phyloP scores from a whole-genome alignment of 2,329 filamentous ascomycete species.

The Ophiostoma himal-ulmi region DNA sequence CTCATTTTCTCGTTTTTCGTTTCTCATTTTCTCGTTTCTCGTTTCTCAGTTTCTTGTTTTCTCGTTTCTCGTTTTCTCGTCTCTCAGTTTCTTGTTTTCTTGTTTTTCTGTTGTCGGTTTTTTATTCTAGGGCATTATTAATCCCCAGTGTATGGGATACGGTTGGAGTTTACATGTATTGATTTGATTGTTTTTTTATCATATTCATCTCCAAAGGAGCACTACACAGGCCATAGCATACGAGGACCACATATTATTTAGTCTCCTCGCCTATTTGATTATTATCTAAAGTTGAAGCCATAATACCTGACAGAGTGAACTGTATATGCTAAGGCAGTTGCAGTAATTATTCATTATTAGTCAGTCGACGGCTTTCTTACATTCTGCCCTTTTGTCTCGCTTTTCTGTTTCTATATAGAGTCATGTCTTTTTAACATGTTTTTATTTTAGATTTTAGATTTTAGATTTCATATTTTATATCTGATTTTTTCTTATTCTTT shows the following conservation, averaged over 20 bases:
- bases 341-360: no score
- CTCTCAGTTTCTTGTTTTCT: conserved; percentile 7
- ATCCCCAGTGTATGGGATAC: not conserved
- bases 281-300: not conserved
- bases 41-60: no score
- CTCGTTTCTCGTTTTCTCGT: not conserved
- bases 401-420: no score
- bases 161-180: conserved; percentile 10
- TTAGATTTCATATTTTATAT: no score
- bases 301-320: no score
- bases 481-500: no score
- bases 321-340: no score
- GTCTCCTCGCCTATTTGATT: not conserved
- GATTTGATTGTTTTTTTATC: not conserved
- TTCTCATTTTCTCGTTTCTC: no score
- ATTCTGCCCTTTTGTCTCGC: no score
- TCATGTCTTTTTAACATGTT: no score
- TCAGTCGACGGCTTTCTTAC: no score
- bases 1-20: not conserved
- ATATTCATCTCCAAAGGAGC: not conserved
- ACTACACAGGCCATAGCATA: not conserved
- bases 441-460: no score
- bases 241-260: not conserved
- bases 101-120: not conserved
- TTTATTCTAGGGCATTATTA: not conserved